Evolutionary conservation across 805 yeast genomes (phyloP).

Genomic region (Myxozyma geophila): DNA sequence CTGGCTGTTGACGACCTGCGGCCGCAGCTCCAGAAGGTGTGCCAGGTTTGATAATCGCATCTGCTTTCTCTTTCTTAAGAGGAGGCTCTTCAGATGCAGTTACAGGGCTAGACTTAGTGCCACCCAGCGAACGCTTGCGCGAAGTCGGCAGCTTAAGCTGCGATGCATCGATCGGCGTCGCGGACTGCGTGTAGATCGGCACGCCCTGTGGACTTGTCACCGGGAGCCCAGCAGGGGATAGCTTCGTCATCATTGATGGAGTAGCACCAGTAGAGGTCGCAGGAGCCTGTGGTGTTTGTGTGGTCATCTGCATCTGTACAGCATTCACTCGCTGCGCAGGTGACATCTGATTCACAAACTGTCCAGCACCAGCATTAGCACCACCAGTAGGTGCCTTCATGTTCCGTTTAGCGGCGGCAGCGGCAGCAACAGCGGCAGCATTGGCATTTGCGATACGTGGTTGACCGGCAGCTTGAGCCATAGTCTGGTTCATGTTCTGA

Average conservation of each 20-base stretch:
- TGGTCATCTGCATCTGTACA: constrained; percentile 12
- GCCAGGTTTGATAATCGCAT: constrained; percentile 3
- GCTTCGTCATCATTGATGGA: background rate
- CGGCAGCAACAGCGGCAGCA: background rate
- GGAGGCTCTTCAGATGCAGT: constrained; percentile 26
- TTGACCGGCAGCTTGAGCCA: background rate
- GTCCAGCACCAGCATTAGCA: background rate
- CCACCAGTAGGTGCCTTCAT: constrained; percentile 7
- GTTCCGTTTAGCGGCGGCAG: constrained; percentile 17
- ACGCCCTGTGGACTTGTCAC: constrained; percentile 33
- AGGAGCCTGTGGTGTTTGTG: background rate
- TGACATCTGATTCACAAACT: constrained; percentile 17
- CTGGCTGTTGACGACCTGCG: constrained; percentile 5
- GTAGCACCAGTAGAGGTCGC: constrained; percentile 13
- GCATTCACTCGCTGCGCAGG: constrained; percentile 15
- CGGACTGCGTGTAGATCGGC: constrained; percentile 29
- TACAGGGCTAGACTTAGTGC: constrained; percentile 11
- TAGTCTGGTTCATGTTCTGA: constrained; percentile 7
- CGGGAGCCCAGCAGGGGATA: constrained; percentile 18
- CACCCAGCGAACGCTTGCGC: constrained; percentile 24
- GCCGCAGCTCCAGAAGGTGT: background rate
- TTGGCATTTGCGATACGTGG: constrained; percentile 1
- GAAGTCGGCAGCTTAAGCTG: constrained; percentile 31
- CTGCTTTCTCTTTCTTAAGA: constrained; percentile 23
- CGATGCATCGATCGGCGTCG: constrained; percentile 19